phyloP scores from a whole-genome alignment of 2,329 filamentous ascomycete species.

The Exophiala mesophila region DNA sequence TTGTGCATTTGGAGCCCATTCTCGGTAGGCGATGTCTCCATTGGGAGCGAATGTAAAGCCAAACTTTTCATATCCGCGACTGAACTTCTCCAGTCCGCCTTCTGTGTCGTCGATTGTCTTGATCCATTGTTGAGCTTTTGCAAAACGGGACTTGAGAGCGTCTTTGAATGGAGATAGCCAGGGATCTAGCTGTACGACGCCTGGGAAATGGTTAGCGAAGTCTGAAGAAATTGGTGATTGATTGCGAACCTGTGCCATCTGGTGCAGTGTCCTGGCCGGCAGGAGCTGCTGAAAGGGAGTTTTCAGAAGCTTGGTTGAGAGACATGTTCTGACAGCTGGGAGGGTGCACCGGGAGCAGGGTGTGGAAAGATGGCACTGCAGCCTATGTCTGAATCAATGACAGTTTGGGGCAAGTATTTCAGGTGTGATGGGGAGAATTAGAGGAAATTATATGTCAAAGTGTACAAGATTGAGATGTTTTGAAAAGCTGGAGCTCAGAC shows the following conservation, averaged over 20 bases:
- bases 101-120: slow-evolving; percentile 75
- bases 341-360: background rate
- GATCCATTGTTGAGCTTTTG: slow-evolving; percentile 81
- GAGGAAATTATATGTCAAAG: slow-evolving; percentile 12
- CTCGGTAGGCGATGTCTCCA: slow-evolving; percentile 82
- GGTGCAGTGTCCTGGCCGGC: slow-evolving; percentile 23
- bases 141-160: slow-evolving; percentile 68
- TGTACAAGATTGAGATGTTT: slow-evolving; percentile 5
- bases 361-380: no score
- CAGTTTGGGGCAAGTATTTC: no score
- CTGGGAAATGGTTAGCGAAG: slow-evolving; percentile 42
- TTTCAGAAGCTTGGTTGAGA: slow-evolving; percentile 29
- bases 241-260: slow-evolving; percentile 28
- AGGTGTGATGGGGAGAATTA: no score
- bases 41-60: slow-evolving; percentile 77
- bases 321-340: slow-evolving; percentile 18
- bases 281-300: slow-evolving; percentile 28
- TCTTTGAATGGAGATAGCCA: slow-evolving; percentile 84
- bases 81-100: slow-evolving; percentile 88
- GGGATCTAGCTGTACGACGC: slow-evolving; percentile 80
- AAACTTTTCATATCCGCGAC: slow-evolving; percentile 76
- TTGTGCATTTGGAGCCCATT: slow-evolving; percentile 91
- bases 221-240: no score
- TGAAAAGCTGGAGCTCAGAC: background rate
- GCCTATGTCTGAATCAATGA: no score